These are phyloP conservation scores for Ananas comosus DNA, from an alignment of 176 grass and related monocot species.

Conservation along the genomic window DNA sequence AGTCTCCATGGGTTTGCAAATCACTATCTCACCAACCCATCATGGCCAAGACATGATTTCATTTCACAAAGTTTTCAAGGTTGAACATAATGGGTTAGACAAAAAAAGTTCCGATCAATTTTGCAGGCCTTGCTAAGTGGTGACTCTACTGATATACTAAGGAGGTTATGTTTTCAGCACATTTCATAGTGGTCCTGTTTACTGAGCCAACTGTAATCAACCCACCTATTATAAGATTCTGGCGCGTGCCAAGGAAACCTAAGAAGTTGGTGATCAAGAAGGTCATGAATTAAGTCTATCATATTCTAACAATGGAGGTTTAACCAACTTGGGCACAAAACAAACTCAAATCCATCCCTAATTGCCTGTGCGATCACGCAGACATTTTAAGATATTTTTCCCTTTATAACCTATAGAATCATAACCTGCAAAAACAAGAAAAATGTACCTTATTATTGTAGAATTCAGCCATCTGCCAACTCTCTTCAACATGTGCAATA, in stretches of 20 bases:
- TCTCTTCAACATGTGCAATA: conserved; percentile 91
- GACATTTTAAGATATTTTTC: not conserved
- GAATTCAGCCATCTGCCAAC: conserved; percentile 99
- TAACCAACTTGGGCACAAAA: not conserved
- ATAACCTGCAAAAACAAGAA: not conserved
- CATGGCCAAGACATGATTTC: too few species aligned
- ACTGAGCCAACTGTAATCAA: not conserved
- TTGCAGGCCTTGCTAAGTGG: not conserved
- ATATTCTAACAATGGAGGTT: not conserved
- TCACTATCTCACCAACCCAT: too few species aligned
- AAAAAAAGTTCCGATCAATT: not conserved
- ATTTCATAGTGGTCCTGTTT: not conserved
- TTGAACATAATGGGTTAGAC: not conserved
- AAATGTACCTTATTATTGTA: conserved; percentile 93
- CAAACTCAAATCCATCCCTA: not conserved
- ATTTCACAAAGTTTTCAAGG: too few species aligned
- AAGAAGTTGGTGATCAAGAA: not conserved
- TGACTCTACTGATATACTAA: not conserved
- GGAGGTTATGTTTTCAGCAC: not conserved
- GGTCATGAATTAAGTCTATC: not conserved
- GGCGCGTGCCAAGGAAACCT: not conserved
- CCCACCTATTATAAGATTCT: not conserved
- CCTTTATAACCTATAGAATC: not conserved
- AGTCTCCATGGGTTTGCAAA: too few species aligned
- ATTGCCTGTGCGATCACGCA: not conserved